A percentile compares a stretch with the other conserved stretches of the same genome.
These are phyloP conservation scores for Nepenthes alata DNA, from an alignment of 179 eudicot species.

Conservation along the genomic window DNA sequence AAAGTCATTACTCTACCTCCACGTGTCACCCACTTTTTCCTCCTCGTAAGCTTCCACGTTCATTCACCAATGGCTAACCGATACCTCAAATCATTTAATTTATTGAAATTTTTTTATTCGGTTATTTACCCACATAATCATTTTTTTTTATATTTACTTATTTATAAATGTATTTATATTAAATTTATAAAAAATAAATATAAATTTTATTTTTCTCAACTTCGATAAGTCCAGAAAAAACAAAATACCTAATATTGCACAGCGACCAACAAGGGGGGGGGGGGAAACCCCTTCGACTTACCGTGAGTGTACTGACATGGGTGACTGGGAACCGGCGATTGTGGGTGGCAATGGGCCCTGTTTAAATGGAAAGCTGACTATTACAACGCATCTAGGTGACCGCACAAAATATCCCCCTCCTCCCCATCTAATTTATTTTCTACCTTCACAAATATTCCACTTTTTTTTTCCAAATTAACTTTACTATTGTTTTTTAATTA, in stretches of 20 bases:
- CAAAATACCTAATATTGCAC: background rate
- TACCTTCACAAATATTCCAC: too few relatives aligned
- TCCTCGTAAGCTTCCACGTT: conserved; percentile 27
- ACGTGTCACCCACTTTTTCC: conserved; percentile 39
- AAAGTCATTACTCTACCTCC: conserved; percentile 15
- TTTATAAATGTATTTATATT: too few relatives aligned
- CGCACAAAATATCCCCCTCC: too few relatives aligned
- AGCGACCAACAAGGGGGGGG: background rate
- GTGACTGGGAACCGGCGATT: conserved; percentile 15
- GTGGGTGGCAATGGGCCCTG: background rate
- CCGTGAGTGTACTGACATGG: background rate
- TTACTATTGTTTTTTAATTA: too few relatives aligned
- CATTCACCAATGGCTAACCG: background rate
- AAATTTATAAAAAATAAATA: too few relatives aligned
- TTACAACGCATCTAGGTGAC: too few relatives aligned
- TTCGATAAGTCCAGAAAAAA: background rate
- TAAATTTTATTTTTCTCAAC: too few relatives aligned
- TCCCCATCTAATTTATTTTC: too few relatives aligned
- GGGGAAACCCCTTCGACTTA: background rate
- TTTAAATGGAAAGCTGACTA: too few relatives aligned
- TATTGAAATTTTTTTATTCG: background rate
- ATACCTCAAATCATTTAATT: background rate
- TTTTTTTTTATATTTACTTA: background rate
- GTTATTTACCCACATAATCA: background rate
- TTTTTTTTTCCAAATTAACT: too few relatives aligned